Percentiles rank a stretch among this genome's conserved stretches.
Evolutionary conservation across 2,329 filamentous ascomycete genomes (phyloP).

Genomic region (Hypocrella siamensis): DNA sequence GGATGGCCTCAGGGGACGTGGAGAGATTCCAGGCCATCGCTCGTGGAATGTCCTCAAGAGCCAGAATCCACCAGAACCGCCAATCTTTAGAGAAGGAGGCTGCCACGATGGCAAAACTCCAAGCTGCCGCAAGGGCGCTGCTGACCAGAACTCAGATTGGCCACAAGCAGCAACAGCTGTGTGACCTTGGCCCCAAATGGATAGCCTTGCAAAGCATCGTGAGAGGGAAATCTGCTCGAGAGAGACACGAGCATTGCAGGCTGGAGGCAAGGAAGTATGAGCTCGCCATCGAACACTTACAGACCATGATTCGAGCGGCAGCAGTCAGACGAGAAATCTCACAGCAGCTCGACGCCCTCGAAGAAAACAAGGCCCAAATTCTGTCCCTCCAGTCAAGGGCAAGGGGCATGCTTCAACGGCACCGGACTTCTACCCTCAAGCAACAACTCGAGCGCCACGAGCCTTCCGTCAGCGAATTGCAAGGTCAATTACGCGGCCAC

Average conservation of each 20-base stretch:
- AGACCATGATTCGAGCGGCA: conserved; percentile 36
- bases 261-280: conserved; percentile 30
- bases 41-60: conserved; percentile 50
- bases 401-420: conserved; percentile 45
- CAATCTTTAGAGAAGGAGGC: conserved; percentile 34
- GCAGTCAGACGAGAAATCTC: conserved; percentile 36
- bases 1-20: conserved; percentile 33
- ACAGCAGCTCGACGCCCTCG: conserved; percentile 30
- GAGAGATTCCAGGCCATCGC: conserved; percentile 48
- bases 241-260: conserved; percentile 26
- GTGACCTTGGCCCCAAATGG: conserved; percentile 33
- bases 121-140: conserved; percentile 51
- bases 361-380: conserved; percentile 27
- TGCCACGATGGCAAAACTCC: conserved; percentile 37
- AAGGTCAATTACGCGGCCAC: conserved; percentile 52
- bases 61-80: conserved; percentile 36
- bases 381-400: conserved; percentile 40
- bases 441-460: conserved; percentile 43
- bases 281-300: conserved; percentile 28
- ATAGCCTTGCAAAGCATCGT: conserved; percentile 23
- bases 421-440: conserved; percentile 29
- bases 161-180: conserved; percentile 33
- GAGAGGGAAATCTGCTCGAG: conserved; percentile 33
- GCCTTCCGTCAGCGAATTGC: conserved; percentile 42
- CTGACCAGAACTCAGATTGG: conserved; percentile 39